Evolutionary conservation across 495 filamentous ascomycete genomes (phyloP).

Genomic region (Daldinia childiae): DNA sequence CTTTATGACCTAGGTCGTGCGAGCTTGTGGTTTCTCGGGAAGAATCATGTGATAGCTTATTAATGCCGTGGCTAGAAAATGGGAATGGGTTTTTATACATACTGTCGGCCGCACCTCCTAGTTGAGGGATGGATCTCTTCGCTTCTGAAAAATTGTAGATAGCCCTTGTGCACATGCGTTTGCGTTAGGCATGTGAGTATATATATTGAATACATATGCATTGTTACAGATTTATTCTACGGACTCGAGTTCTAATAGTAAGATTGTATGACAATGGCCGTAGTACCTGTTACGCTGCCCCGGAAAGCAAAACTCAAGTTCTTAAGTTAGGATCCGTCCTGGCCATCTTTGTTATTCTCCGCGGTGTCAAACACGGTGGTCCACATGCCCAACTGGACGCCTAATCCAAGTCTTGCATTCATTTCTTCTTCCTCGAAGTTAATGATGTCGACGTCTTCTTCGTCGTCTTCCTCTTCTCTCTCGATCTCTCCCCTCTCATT

Average conservation of each 20-base stretch:
- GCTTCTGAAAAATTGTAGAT: constrained; percentile 26
- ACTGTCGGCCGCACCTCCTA: constrained; percentile 2
- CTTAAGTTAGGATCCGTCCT: neutral
- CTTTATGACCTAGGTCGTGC: neutral
- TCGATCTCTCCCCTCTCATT: too few relatives aligned
- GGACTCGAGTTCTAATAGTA: neutral
- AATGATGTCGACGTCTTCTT: constrained; percentile 25
- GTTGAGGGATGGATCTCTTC: constrained; percentile 6
- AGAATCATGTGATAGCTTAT: neutral
- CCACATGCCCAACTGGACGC: constrained; percentile 14
- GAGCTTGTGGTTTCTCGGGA: neutral
- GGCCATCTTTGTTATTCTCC: neutral
- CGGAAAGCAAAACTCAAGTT: neutral
- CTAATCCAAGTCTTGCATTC: constrained; percentile 5
- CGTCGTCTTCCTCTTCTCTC: neutral
- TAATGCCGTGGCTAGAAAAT: constrained; percentile 3
- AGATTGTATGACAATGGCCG: neutral
- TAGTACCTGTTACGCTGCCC: too few relatives aligned
- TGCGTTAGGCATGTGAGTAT: constrained; percentile 24
- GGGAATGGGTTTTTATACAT: neutral
- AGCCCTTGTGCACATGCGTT: constrained; percentile 27
- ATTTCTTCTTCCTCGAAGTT: constrained; percentile 32
- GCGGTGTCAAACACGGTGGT: constrained; percentile 12
- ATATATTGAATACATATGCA: constrained; percentile 18
- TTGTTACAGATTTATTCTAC: neutral